Base-by-base conservation (phyloP, 164 flowering plant genomes). In the Paratinospora sagittata region DNA sequence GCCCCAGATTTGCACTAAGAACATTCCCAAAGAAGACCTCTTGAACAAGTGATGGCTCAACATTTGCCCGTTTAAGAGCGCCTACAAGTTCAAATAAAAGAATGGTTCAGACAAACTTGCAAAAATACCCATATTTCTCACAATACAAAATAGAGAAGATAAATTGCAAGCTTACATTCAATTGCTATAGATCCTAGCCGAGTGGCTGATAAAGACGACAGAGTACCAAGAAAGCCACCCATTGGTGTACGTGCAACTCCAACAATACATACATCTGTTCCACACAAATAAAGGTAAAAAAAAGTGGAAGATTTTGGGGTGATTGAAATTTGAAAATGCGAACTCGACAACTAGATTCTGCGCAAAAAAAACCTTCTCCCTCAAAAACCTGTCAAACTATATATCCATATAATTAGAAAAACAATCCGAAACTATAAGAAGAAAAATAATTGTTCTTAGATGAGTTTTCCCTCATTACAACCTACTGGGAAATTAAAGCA, bases 1-100 rank as follows among this genome's bases (percentile, higher is more conserved):
- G 98, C 26, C 97, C 98, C 70, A 94, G 80, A 85, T 94, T 94
- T 62, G 97, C 97, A 75, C 93, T 89, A 13, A 94, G 83, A 69
- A 92, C 97, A 78, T 94, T 94, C 39, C 98, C 98, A 81, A 94
- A 94, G 82, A 85, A 88, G n/a, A 94, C 97, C 81, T 94, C 97
- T 85, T 94, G 88, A 68, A 94, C 98, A n/a, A n/a, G n/a, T n/a
- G n/a, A n/a, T n/a, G 98, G 90, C 71, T 92, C 92, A 63, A 94
- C 76, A 70, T 83, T 86, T 27, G 98, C 95, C 79, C 91, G 89
- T 75, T 82, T 83, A 60, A 94, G 96, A 69, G 98, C 98, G 84
- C 81, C 98, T 94, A 66, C 8, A 60, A 64, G 34, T 58, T 24
- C 14, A 47, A n/a, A 66, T 27, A 41, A 23, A 30, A 61, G 26